Evolutionary conservation across 2,329 filamentous ascomycete genomes (phyloP).

Genomic region (Trichoderma simmonsii): DNA sequence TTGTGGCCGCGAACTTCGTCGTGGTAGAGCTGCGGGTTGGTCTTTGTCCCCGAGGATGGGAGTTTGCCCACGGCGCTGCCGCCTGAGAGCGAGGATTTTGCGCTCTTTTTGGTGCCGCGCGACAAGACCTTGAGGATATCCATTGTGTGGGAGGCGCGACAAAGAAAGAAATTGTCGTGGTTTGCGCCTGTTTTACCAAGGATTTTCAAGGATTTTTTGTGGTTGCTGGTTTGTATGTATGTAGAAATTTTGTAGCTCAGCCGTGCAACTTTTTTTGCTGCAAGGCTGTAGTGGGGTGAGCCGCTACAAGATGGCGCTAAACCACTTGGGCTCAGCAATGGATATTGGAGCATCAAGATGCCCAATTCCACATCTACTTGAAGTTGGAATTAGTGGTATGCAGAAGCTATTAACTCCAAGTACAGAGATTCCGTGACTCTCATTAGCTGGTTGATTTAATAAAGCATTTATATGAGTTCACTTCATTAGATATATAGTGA

Average conservation of each 20-base stretch:
- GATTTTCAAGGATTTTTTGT: background rate
- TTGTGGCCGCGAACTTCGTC: constrained; percentile 52
- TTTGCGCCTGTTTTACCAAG: background rate
- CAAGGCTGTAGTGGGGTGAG: constrained; percentile 24
- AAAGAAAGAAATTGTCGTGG: background rate
- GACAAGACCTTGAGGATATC: constrained; percentile 73
- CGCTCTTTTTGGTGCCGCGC: constrained; percentile 60
- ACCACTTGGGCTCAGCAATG: background rate
- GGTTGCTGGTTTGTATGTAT: background rate
- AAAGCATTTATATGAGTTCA: too few relatives aligned
- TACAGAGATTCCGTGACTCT: background rate
- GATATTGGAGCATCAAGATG: background rate
- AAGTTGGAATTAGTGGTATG: background rate
- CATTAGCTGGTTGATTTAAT: background rate
- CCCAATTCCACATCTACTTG: background rate
- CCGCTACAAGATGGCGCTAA: background rate
- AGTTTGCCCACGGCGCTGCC: constrained; percentile 43
- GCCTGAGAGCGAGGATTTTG: constrained; percentile 33
- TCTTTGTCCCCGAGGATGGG: constrained; percentile 61
- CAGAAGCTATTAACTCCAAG: background rate
- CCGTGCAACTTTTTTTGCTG: constrained; percentile 21
- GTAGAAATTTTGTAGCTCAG: constrained; percentile 23
- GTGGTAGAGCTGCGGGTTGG: constrained; percentile 69
- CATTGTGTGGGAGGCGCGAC: constrained; percentile 42
- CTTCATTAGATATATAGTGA: too few relatives aligned